Percentiles rank a stretch among this genome's conserved stretches.
phyloP scores from a whole-genome alignment of 495 filamentous ascomycete species.

The Talaromyces stipitatus region DNA sequence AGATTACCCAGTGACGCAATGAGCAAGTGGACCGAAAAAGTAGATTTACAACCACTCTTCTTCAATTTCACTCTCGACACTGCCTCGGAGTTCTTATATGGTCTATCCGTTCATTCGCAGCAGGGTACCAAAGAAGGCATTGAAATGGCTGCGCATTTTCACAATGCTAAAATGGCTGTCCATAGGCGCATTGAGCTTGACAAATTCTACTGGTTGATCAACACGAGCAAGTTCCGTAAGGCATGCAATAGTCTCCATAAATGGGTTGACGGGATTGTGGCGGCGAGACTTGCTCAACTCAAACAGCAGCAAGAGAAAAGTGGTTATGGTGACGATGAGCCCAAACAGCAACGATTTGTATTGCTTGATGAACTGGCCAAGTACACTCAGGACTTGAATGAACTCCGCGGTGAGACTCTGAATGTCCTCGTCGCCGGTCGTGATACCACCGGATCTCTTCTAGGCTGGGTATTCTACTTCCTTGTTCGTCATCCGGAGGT shows the following conservation, averaged over 20 bases:
- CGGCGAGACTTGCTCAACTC: slow-evolving; percentile 2
- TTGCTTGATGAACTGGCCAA: slow-evolving; percentile 13
- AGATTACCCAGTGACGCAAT: slow-evolving; percentile 29
- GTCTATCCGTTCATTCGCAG: slow-evolving; percentile 21
- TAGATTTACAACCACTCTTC: slow-evolving; percentile 45
- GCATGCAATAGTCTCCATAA: slow-evolving; percentile 39
- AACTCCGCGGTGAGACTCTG: slow-evolving; percentile 39
- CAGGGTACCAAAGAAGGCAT: slow-evolving; percentile 3
- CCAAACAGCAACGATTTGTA: slow-evolving; percentile 38
- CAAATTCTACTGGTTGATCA: slow-evolving; percentile 41
- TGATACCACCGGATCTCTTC: slow-evolving; percentile 53
- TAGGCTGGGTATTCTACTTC: slow-evolving; percentile 46
- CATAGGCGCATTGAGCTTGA: slow-evolving; percentile 34
- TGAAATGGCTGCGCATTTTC: slow-evolving; percentile 30
- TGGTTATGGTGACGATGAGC: background rate
- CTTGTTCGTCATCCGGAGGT: slow-evolving; percentile 14
- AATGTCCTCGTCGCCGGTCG: slow-evolving; percentile 52
- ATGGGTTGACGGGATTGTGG: slow-evolving; percentile 24
- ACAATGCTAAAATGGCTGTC: slow-evolving; percentile 37
- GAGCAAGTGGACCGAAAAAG: slow-evolving; percentile 11
- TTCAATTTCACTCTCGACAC: slow-evolving; percentile 43
- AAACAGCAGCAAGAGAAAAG: background rate
- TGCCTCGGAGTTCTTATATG: slow-evolving; percentile 43
- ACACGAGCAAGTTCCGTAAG: slow-evolving; percentile 29
- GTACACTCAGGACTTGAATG: slow-evolving; percentile 7